Conservation (phyloP, 2,329 filamentous ascomycete species). For the Aspergillus brunneoviolaceus region DNA sequence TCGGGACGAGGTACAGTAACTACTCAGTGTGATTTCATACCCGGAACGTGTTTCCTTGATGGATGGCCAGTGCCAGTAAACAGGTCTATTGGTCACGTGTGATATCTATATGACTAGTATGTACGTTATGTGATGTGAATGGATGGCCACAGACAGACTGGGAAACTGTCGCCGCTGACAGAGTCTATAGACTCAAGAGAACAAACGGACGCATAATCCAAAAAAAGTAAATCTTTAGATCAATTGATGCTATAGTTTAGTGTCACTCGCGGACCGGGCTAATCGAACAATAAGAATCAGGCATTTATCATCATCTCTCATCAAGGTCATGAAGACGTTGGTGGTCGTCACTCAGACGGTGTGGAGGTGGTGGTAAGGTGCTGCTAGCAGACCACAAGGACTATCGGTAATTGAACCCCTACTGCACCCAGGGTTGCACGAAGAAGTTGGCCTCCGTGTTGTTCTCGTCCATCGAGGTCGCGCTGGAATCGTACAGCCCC, state of each 20-base stretch:
- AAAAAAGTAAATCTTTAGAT: conserved; percentile 22
- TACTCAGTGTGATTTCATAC: too few relatives aligned
- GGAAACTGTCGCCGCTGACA: neutral
- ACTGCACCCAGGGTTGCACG: conserved; percentile 34
- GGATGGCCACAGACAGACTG: neutral
- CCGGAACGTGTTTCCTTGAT: too few relatives aligned
- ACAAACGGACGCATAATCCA: conserved; percentile 1
- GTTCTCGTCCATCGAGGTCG: conserved; percentile 32
- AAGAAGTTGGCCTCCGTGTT: conserved; percentile 23
- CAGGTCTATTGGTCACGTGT: too few relatives aligned
- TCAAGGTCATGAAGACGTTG: conserved; percentile 42
- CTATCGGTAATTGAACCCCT: conserved; percentile 12
- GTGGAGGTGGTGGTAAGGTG: conserved; percentile 42
- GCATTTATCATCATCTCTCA: conserved; percentile 48
- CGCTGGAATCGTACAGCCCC: conserved; percentile 32
- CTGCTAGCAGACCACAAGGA: conserved; percentile 26
- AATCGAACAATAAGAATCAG: conserved; percentile 34
- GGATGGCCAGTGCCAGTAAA: too few relatives aligned
- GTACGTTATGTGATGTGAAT: neutral
- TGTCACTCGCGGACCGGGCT: conserved; percentile 33
- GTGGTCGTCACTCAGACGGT: conserved; percentile 33
- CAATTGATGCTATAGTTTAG: conserved; percentile 34
- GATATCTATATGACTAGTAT: neutral
- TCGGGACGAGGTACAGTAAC: too few relatives aligned
- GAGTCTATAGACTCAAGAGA: neutral